Evolutionary conservation across 805 yeast species (phyloP).

Genomic region (Priceomyces melissophilus): DNA sequence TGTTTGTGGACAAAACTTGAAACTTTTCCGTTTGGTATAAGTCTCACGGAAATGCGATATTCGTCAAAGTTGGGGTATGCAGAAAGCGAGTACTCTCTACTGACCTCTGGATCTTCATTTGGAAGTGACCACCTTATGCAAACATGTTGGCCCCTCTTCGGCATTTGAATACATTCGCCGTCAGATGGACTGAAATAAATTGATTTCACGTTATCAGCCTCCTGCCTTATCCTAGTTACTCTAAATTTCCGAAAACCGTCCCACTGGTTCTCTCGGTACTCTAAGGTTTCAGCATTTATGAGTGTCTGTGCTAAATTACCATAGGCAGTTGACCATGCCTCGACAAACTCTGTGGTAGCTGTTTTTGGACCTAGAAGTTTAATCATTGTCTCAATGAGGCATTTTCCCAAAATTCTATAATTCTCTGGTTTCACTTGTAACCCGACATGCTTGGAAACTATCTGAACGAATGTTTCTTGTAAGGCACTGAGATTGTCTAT

Average conservation of each 20-base stretch:
- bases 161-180: slow-evolving; percentile 23
- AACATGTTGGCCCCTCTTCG: slow-evolving; percentile 47
- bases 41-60: slow-evolving; percentile 58
- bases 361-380: slow-evolving; percentile 51
- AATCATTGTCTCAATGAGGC: slow-evolving; percentile 51
- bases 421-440: slow-evolving; percentile 61
- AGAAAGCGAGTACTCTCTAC: slow-evolving; percentile 61
- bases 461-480: slow-evolving; percentile 51
- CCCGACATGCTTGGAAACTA: slow-evolving; percentile 65
- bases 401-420: slow-evolving; percentile 61
- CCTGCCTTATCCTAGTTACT: slow-evolving; percentile 40
- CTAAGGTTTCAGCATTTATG: slow-evolving; percentile 50
- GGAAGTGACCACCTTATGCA: slow-evolving; percentile 31
- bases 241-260: slow-evolving; percentile 52
- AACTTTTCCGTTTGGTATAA: slow-evolving; percentile 44
- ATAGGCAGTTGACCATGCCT: slow-evolving; percentile 68
- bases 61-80: slow-evolving; percentile 28
- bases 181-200: slow-evolving; percentile 48
- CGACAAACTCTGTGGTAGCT: slow-evolving; percentile 57
- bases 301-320: slow-evolving; percentile 58
- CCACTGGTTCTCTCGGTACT: slow-evolving; percentile 50
- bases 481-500: slow-evolving; percentile 58
- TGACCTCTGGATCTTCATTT: slow-evolving; percentile 37
- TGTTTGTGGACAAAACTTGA: slow-evolving; percentile 49
- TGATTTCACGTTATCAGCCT: slow-evolving; percentile 47